Evolutionary conservation across 2,329 filamentous ascomycete genomes (phyloP).

Genomic region (Amesomyces nigricolor): DNA sequence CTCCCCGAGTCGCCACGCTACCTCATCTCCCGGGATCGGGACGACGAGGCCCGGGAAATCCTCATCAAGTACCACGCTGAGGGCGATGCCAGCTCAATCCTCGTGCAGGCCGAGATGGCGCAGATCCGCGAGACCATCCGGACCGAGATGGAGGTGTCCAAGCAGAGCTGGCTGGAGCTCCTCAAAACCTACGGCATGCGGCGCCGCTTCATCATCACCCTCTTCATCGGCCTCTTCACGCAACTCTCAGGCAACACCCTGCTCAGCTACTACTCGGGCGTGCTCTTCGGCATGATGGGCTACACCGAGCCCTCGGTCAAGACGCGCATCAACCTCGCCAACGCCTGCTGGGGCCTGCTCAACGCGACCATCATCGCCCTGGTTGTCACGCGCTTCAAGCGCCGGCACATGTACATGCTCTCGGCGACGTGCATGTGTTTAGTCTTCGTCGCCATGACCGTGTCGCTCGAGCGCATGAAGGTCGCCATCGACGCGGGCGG

Average conservation of each 20-base stretch:
- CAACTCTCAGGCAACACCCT: constrained; percentile 39
- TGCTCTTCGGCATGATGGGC: constrained; percentile 4
- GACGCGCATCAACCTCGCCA: constrained; percentile 37
- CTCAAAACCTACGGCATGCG: constrained; percentile 29
- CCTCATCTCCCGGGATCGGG: constrained; percentile 32
- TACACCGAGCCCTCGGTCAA: not conserved
- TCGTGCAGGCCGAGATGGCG: constrained; percentile 36
- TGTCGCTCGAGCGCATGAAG: constrained; percentile 22
- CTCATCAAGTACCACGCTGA: constrained; percentile 9
- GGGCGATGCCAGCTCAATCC: not conserved
- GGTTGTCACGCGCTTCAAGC: constrained; percentile 38
- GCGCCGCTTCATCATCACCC: constrained; percentile 42
- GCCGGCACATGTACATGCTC: constrained; percentile 41
- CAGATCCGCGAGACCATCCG: constrained; percentile 46
- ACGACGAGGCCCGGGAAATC: not conserved
- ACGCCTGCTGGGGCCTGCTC: constrained; percentile 40
- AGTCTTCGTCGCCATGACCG: constrained; percentile 36
- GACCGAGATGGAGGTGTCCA: constrained; percentile 40
- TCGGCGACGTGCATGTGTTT: constrained; percentile 40
- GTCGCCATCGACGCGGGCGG: constrained; percentile 1
- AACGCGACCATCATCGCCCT: constrained; percentile 39
- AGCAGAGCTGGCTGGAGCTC: constrained; percentile 37
- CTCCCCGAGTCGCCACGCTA: constrained; percentile 36
- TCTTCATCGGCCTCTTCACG: constrained; percentile 45
- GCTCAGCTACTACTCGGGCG: constrained; percentile 10